Base-by-base conservation (phyloP, 2,329 filamentous ascomycete species). In the Periconia digitata region DNA sequence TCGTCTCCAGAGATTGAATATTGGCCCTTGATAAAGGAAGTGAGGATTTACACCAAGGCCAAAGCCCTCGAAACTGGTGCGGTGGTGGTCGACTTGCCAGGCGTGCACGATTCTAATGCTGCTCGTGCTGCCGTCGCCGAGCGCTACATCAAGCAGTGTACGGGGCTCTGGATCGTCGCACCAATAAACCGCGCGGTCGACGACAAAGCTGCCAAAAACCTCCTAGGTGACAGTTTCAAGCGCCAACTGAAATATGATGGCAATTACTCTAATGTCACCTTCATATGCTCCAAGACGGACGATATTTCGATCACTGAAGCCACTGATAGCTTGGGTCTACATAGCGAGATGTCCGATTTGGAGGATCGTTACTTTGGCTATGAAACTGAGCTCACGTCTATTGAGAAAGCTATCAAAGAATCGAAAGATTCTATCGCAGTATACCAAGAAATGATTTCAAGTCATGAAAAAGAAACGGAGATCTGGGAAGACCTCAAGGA, bases 211-310 rank as follows among this genome's bases (percentile, higher is more conserved):
- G 81, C 82, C 0, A 80, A 81, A 47, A 75, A 72, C 0, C 67
- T 86, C 1, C 69, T 85, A 7, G 81, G 81, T 0, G 73, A 81
- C 16, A 74, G 75, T 0, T 84, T 84, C 69, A 82, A 79, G 56
- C 72, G 78, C 0, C 83, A 85, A 54, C 67, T 86, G 3, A 80
- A 83, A 47, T 80, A 80, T 56, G 83, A 86, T 49, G 79, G 80
- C 2, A 75, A 71, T 0, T 81, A 81, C 45, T 75, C 70, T 6
- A 73, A 70, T 2, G 72, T 85, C 2, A 84, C 80, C 0, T 85
- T 86, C 50, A 80, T 86, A 13, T 85, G 83, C 58, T 79, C 76
- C 15, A 86, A 85, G 59, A 83, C 81, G 0, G 84, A 86, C 58
- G 81, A 85, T 37, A 82, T 86, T 8, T 77, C 72, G 7, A 64